A percentile compares a stretch with the other conserved stretches of the same genome.
phyloP scores from a whole-genome alignment of 108 stramenopile genomes.

The Mayamaea pseudoterrestris region DNA sequence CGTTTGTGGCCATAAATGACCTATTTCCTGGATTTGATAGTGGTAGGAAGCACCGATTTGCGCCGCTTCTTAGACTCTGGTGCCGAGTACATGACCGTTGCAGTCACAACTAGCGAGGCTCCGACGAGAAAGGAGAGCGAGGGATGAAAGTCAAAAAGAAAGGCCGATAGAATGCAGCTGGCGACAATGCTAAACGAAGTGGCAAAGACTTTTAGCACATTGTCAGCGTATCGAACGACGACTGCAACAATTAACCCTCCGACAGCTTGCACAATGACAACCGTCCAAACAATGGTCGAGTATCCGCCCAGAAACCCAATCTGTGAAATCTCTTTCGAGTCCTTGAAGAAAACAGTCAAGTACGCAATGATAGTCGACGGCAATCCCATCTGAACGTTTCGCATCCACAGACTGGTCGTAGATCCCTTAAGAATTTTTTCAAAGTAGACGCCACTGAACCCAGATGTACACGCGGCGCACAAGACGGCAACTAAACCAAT shows the following conservation, averaged over 20 bases:
- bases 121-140: slow-evolving; percentile 51
- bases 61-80: slow-evolving; percentile 32
- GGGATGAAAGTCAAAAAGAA: slow-evolving; percentile 87
- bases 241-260: slow-evolving; percentile 91
- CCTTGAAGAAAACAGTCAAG: slow-evolving; percentile 56
- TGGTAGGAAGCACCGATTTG: slow-evolving; percentile 22
- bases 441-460: slow-evolving; percentile 96
- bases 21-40: background rate
- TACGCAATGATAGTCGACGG: slow-evolving; percentile 79
- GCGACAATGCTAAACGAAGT: slow-evolving; percentile 88
- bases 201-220: slow-evolving; percentile 80
- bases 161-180: slow-evolving; percentile 76
- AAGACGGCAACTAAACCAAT: slow-evolving; percentile 85
- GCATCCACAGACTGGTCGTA: slow-evolving; percentile 80
- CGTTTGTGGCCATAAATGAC: background rate
- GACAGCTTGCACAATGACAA: slow-evolving; percentile 87
- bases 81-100: slow-evolving; percentile 61
- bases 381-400: slow-evolving; percentile 97
- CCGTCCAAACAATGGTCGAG: slow-evolving; percentile 64
- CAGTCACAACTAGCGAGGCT: slow-evolving; percentile 53
- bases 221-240: slow-evolving; percentile 84
- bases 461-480: slow-evolving; percentile 89
- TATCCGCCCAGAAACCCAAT: slow-evolving; percentile 91
- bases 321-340: slow-evolving; percentile 30
- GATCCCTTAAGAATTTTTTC: slow-evolving; percentile 92